Base-by-base conservation (phyloP, 176 grass and related monocot species). In the Phoenix dactylifera region DNA sequence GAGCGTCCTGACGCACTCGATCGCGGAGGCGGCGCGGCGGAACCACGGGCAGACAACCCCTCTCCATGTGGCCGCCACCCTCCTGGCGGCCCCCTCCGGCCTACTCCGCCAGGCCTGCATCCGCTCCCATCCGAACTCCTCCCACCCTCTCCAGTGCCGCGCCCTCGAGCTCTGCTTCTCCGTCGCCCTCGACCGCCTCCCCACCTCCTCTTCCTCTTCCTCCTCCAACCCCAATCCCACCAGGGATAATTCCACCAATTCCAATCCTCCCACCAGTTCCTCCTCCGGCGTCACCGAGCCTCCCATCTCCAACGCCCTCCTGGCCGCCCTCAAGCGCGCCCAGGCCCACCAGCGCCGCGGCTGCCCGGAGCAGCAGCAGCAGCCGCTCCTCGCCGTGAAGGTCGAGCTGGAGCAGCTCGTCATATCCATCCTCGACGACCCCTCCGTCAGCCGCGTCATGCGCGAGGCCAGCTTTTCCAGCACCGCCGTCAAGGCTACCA, bases 301-400 rank as follows among this genome's bases (percentile, higher is more conserved):
- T 14, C 70, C 70, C 18, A 54, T 73, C 51, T 73, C 70, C 10
- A 73, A 73, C 51, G 70, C 70, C 7, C 59, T 73, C 50, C 55
- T 73, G 59, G 70, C 70, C 14, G 70, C 70, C 4, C 70, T 73
- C 24, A 73, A 73, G 70, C 70, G 70, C 28, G 70, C 70, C 7
- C 70, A 73, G 59, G 70, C 70, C 12, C 60, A 73, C 50, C 70
- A 73, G 59, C 58, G 70, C 28, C 70, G 70, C 18, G 70, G 70
- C 15, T 73, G 70, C 58, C 70, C 70, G 12, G 70, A 73, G 70
- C 59, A 54, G 26, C 70, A 73, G 70, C 70, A 73, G 51, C 70
- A 73, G 70, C 70, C 70, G 19, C 70, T 73, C 59, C 70, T 73
- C 70, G 70, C 70, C 28, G 59, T 73, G 19, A 73, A 73, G 51